These are phyloP conservation scores for Veloporphyrellus conicus DNA, from an alignment of 1,284 basidiomycete species.

Conservation along the genomic window DNA sequence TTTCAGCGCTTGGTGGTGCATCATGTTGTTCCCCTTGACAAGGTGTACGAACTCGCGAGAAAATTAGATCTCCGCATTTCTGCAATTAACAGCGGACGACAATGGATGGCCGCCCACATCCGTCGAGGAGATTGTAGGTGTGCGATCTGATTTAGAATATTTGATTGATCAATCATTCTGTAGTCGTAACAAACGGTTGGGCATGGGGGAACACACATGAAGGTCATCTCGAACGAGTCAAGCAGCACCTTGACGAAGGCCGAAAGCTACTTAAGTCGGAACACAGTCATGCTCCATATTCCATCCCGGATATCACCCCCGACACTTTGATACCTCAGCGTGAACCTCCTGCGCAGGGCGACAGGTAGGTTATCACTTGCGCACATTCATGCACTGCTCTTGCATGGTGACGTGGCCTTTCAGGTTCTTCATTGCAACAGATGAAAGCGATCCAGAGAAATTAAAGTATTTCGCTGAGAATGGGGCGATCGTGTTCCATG, in stretches of 20 bases:
- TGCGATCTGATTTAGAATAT: background rate
- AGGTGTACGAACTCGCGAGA: constrained; percentile 31
- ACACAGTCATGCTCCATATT: constrained; percentile 16
- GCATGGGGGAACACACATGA: constrained; percentile 34
- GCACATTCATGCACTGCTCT: background rate
- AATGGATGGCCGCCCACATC: constrained; percentile 42
- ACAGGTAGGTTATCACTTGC: constrained; percentile 15
- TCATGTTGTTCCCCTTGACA: constrained; percentile 31
- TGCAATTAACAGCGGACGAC: constrained; percentile 30
- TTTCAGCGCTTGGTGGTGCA: constrained; percentile 35
- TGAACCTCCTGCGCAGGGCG: constrained; percentile 18
- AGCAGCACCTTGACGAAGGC: constrained; percentile 31
- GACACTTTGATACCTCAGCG: constrained; percentile 20
- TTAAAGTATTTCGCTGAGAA: constrained; percentile 32
- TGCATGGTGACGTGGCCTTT: background rate
- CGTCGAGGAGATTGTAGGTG: constrained; percentile 40
- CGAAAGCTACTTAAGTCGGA: constrained; percentile 20
- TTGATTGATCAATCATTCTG: constrained; percentile 1
- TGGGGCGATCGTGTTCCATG: constrained; percentile 36
- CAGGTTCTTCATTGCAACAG: constrained; percentile 42
- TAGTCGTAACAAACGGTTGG: constrained; percentile 34
- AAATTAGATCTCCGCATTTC: constrained; percentile 32
- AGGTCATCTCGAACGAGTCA: constrained; percentile 37
- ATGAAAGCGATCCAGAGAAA: constrained; percentile 35
- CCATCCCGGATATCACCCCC: constrained; percentile 18